Base-by-base conservation (phyloP, 768 basidiomycete genomes). In the Mycena rosella region DNA sequence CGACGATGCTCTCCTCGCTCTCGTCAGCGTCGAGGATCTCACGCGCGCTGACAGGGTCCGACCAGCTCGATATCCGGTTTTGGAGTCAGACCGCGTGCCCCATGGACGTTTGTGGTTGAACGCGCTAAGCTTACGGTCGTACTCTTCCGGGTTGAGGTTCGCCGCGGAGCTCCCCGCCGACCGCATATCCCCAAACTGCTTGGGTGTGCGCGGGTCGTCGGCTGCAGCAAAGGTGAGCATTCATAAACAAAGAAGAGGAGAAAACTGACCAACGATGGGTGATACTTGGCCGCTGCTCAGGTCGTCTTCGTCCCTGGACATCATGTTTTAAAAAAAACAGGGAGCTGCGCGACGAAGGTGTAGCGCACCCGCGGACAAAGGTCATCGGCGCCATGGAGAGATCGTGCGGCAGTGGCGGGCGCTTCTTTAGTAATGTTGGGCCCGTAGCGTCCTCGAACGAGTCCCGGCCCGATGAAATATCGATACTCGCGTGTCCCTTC, bases 241-340 rank as follows among this genome's bases (percentile, higher is more conserved):
- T 17, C 1, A 30, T 36, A 30, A 24, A 34, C 34, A 66, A 8
- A 52, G 7, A 48, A 40, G 38, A 18, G 17, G 20, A 13, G 18
- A 26, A 58, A 26, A 60, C 59, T 11, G 59, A 65, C 73, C 76
- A 90, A 92, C 89, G 67, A 86, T 80, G 8, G 92, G 91, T 27
- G 92, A 95, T 1, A 84, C 87, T 73, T 93, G 93, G 0, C 91
- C 92, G 73, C 92, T 94, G 75, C 93, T 94, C n/a, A 90, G 78
- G 17, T 91, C 89, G 17, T 91, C 91, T 22, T 88, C 87, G 17
- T 73, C 71, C 2, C 67, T 56, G 47, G 17, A 60, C 40, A 27
- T n/a, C 7, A 47, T 29, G 36, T 69, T n/a, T n/a, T n/a, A n/a
- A n/a, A 18, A 56, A 26, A 45, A 24, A 20, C 27, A 40, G n/a